Base-by-base conservation (phyloP, 1,284 basidiomycete species). In the Hypsizygus ulmarius region DNA sequence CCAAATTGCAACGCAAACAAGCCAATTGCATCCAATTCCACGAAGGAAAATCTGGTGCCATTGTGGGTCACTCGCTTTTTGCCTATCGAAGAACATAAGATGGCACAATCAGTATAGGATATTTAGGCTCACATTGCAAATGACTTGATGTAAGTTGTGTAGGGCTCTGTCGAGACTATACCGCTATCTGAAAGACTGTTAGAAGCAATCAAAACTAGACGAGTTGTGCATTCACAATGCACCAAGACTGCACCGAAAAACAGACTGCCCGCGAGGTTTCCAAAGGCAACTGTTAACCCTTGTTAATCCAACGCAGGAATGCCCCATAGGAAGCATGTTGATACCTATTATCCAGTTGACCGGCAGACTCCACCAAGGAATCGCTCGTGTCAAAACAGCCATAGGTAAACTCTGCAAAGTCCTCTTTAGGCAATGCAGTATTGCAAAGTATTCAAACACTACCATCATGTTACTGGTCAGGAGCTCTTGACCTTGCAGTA, bases 391-490 rank as follows among this genome's bases (percentile, higher is more conserved):
- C 34, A 78, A 54, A 14, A 77, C 64, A 18, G 81, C 83, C 81
- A 88, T 87, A 4, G 85, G 82, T 53, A 84, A 81, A 8, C 78
- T 74, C 84, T 85, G 49, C 10, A 29, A 21, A 30, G 30, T 30
- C 32, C 30, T 8, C 5, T 21, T 39, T 32, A 47, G 40, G 18
- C 44, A 14, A 16, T 10, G 7, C 19, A 8, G 53, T 7, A 51
- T 28, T 33, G 39, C 25, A 39, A 34, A 3, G 9, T 9, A 45
- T 68, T n/a, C n/a, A 43, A 29, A 32, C 7, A 34, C 8, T 53
- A 86, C 83, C 83, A 88, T 79, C 78, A 88, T 82, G 60, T 87
- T 86, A 57, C 84, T 87, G 47, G 85, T 88, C 37, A 88, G 63
- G 1, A 88, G 73, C 53, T 88, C 85, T 44, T 80, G 71, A 1